phyloP scores from a whole-genome alignment of 495 filamentous ascomycete genomes.

The Lepraria neglecta region DNA sequence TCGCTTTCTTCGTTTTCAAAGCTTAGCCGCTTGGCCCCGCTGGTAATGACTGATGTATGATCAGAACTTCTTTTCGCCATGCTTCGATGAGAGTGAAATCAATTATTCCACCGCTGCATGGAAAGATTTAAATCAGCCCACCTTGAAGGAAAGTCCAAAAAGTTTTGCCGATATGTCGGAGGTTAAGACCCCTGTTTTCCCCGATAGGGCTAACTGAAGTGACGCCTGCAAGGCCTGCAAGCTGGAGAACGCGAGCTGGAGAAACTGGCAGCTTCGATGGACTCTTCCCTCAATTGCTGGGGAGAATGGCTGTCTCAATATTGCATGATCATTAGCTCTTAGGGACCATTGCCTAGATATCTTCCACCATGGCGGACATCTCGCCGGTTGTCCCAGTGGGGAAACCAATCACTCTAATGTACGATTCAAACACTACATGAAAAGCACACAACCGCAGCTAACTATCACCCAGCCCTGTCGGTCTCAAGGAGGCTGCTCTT shows the following conservation, averaged over 20 bases:
- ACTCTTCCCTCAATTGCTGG: background rate
- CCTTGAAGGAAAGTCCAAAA: no score
- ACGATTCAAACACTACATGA: constrained; percentile 22
- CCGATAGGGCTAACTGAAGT: background rate
- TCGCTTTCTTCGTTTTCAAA: constrained; percentile 21
- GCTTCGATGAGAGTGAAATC: no score
- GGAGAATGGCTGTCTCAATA: background rate
- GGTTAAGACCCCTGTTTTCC: background rate
- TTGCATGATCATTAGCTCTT: background rate
- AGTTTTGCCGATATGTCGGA: background rate
- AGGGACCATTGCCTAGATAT: background rate
- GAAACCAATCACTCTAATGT: constrained; percentile 54
- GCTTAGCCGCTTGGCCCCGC: background rate
- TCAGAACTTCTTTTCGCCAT: background rate
- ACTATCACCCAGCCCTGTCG: constrained; percentile 58
- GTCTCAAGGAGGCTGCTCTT: constrained; percentile 86
- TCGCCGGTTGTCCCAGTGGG: constrained; percentile 33
- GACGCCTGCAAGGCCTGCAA: background rate
- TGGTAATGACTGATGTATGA: background rate
- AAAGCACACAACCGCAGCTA: background rate
- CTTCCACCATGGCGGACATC: constrained; percentile 4
- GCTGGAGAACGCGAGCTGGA: background rate
- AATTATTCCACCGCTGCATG: no score
- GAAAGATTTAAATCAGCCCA: no score
- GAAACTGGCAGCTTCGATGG: no score